phyloP scores from a whole-genome alignment of 75 land plant genomes.

The Adiantum capillusveneris region DNA sequence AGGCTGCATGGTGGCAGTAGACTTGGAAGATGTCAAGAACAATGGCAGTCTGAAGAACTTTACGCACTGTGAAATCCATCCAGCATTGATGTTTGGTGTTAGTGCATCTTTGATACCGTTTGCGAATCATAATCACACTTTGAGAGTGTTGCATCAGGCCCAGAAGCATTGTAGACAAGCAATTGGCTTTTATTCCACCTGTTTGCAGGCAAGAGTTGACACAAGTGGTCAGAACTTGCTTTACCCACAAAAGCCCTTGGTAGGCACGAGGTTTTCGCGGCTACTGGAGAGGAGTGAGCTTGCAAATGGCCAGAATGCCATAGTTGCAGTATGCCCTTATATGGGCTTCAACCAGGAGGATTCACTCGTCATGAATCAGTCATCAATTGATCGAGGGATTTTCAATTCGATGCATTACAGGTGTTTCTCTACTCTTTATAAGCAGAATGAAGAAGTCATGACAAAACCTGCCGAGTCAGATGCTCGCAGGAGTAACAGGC shows the following conservation, averaged over 20 bases:
- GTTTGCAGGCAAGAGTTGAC: slow-evolving; percentile 55
- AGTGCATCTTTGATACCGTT: slow-evolving; percentile 84
- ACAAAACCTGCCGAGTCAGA: slow-evolving; percentile 24
- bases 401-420: slow-evolving; percentile 70
- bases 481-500: slow-evolving; percentile 10
- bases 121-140: slow-evolving; percentile 79
- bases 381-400: slow-evolving; percentile 83
- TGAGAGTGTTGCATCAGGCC: slow-evolving; percentile 60
- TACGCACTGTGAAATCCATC: slow-evolving; percentile 79
- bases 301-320: slow-evolving; percentile 77
- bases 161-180: slow-evolving; percentile 92
- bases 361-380: slow-evolving; percentile 72
- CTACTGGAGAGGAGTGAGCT: slow-evolving; percentile 50
- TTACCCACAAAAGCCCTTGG: slow-evolving; percentile 86
- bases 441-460: slow-evolving; percentile 23
- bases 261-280: slow-evolving; percentile 45
- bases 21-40: neutral
- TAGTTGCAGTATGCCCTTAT: slow-evolving; percentile 81
- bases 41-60: slow-evolving; percentile 19
- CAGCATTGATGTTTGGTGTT: slow-evolving; percentile 65
- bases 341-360: slow-evolving; percentile 95
- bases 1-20: slow-evolving; percentile 11
- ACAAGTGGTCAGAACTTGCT: slow-evolving; percentile 63
- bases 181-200: slow-evolving; percentile 74
- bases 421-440: slow-evolving; percentile 53